A percentile compares a stretch with the other conserved stretches of the same genome.
These are phyloP conservation scores for Phytopythium boreale DNA, from an alignment of 352 stramenopile genomes.

Conservation along the genomic window DNA sequence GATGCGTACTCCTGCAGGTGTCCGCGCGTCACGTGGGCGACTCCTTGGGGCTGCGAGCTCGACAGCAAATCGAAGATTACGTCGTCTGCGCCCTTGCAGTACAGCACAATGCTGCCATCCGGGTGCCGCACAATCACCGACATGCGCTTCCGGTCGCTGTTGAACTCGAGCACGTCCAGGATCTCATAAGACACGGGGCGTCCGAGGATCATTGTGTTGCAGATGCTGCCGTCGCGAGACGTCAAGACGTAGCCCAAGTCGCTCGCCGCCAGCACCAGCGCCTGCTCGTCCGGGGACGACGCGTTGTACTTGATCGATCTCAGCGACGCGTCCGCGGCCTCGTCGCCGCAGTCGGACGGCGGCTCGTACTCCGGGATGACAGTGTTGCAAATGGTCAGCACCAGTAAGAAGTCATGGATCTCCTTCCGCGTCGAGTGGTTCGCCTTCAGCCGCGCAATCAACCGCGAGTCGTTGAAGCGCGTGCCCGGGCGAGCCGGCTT, in stretches of 20 bases:
- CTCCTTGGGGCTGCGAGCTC: conserved; percentile 66
- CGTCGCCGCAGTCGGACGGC: conserved; percentile 20
- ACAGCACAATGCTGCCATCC: conserved; percentile 67
- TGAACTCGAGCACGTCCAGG: conserved; percentile 98
- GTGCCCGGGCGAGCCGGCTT: conserved; percentile 53
- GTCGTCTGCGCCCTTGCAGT: conserved; percentile 85
- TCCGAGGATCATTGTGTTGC: conserved; percentile 66
- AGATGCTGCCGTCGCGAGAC: conserved; percentile 62
- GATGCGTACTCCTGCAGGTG: conserved; percentile 85
- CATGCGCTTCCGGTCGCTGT: conserved; percentile 98
- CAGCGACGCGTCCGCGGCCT: background rate
- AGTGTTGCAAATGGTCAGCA: conserved; percentile 87
- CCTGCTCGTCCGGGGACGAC: conserved; percentile 82
- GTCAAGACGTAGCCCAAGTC: conserved; percentile 75
- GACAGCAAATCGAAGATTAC: conserved; percentile 74
- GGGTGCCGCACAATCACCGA: conserved; percentile 92
- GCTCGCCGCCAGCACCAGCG: conserved; percentile 67
- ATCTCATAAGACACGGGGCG: conserved; percentile 85
- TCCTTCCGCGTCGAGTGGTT: conserved; percentile 84
- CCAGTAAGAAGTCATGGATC: conserved; percentile 81
- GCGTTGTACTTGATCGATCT: conserved; percentile 75
- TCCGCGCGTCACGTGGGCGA: conserved; percentile 72
- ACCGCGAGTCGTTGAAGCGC: conserved; percentile 72
- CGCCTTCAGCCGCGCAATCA: conserved; percentile 68
- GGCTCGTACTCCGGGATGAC: conserved; percentile 75